These are phyloP conservation scores for Penicillium pulvis DNA, from an alignment of 495 filamentous ascomycete species.

Conservation along the genomic window DNA sequence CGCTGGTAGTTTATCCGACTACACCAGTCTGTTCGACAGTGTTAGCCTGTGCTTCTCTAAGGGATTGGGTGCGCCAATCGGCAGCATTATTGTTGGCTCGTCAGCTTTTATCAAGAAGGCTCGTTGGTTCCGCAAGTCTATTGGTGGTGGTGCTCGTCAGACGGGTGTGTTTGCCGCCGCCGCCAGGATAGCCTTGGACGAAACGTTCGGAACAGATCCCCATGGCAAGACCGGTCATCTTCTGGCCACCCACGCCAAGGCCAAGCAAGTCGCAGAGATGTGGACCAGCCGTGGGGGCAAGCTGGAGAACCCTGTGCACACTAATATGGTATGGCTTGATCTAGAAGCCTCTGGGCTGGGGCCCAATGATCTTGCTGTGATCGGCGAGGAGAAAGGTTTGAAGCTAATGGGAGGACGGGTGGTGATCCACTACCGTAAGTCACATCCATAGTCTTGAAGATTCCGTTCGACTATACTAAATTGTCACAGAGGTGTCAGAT, in stretches of 20 bases:
- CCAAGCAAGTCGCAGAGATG: constrained; percentile 62
- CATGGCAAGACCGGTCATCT: constrained; percentile 67
- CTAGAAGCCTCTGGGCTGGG: constrained; percentile 54
- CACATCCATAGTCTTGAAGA: background rate
- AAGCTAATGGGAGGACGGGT: constrained; percentile 41
- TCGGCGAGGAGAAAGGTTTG: constrained; percentile 43
- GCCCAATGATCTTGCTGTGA: constrained; percentile 43
- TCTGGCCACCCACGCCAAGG: constrained; percentile 59
- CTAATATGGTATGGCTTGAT: constrained; percentile 95
- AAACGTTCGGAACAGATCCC: constrained; percentile 62
- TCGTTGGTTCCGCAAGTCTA: constrained; percentile 77
- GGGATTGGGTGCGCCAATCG: constrained; percentile 85
- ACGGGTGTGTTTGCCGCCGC: constrained; percentile 53
- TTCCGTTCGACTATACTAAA: constrained; percentile 25
- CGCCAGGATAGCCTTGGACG: constrained; percentile 50
- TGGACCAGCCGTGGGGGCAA: constrained; percentile 62
- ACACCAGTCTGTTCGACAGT: constrained; percentile 73
- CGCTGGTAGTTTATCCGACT: constrained; percentile 66
- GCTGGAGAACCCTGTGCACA: constrained; percentile 57
- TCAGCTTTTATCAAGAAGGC: constrained; percentile 68
- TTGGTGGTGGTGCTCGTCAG: constrained; percentile 83
- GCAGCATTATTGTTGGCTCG: constrained; percentile 73
- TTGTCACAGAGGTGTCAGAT: constrained; percentile 46
- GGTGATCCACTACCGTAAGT: constrained; percentile 53
- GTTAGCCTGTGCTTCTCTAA: constrained; percentile 86